Base-by-base conservation (phyloP, 805 yeast genomes). In the Starmera dryadoides region DNA sequence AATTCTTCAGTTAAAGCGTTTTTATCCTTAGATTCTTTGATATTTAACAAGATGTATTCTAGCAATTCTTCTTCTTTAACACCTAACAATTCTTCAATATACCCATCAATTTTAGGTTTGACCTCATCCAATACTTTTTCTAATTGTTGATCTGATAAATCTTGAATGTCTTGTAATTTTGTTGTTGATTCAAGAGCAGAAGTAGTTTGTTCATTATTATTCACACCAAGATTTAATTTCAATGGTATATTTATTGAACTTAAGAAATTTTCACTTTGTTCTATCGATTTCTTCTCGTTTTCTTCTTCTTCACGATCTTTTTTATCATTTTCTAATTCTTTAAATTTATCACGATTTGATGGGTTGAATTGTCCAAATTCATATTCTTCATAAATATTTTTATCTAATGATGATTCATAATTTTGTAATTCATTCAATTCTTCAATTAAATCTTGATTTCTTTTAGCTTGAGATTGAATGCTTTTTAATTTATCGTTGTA, bases 61-160 rank as follows among this genome's bases (percentile, higher is more conserved):
- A 67, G 57, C 43, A 78, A 60, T 33, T 72, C 68, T 12, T 71
- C 75, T 43, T 77, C 85, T 37, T 61, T 58, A 34, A 73, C 60
- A 2, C 82, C 84, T 35, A 78, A 52, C 40, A 64, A 71, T 41
- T 75, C 78, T 39, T 68, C 77, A 25, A 78, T 55, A 35, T 73
- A 59, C 3, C 53, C 55, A n/a, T 59, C 63, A 17, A 76, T 58
- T 42, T 66, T 67, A 1, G 49, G 47, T 25, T 59, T 59, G 19
- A 75, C 45, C 8, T 48, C 23, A 0, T 42, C 50, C 20, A 63
- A 42, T 3, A 53, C 28, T 2, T 26, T 8, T 2, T 39, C 42
- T 4, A 60, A 37, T 23, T 44, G 32, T 2, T 36, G 48, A 14
- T 47, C 49, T 2, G 33, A 9, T n/a, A 41, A 33, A 17, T 21